phyloP scores from a whole-genome alignment of 139 green algal genomes.

The Yamagishiella unicocca region DNA sequence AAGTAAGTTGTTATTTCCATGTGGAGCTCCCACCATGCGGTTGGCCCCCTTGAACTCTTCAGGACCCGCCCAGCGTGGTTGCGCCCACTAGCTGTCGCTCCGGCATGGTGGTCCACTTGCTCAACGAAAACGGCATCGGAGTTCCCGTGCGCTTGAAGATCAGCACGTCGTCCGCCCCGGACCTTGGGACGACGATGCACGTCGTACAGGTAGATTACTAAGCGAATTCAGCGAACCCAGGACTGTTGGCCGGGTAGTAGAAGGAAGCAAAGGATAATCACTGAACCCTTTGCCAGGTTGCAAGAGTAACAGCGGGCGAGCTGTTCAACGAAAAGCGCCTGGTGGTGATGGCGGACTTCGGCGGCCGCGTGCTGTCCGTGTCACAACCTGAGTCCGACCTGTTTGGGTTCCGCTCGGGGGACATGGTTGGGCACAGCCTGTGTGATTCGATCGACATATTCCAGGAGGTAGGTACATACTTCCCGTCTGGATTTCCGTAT shows the following conservation, averaged over 20 bases:
- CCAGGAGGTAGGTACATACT: neutral
- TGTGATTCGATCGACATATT: slow-evolving; percentile 47
- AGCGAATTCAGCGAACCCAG: neutral
- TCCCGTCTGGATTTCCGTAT: neutral
- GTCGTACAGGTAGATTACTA: slow-evolving; percentile 4
- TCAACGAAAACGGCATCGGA: neutral
- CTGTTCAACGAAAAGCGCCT: neutral
- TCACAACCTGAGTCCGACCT: neutral
- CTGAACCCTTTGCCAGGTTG: neutral
- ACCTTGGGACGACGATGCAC: neutral
- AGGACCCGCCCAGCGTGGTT: neutral
- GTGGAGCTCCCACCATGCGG: no score
- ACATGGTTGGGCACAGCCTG: slow-evolving; percentile 14
- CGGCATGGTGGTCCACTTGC: slow-evolving; percentile 16
- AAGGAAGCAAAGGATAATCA: neutral
- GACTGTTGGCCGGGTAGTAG: neutral
- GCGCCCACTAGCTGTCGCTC: neutral
- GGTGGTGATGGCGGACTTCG: slow-evolving; percentile 2
- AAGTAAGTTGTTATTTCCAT: no score
- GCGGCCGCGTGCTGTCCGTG: neutral
- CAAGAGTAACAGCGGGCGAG: neutral
- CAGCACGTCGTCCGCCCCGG: neutral
- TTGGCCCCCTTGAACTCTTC: no score
- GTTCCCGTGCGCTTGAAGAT: slow-evolving; percentile 25
- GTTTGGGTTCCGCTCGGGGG: neutral